Base-by-base conservation (phyloP, 306 rosid genomes). In the Corylus heterophylla region DNA sequence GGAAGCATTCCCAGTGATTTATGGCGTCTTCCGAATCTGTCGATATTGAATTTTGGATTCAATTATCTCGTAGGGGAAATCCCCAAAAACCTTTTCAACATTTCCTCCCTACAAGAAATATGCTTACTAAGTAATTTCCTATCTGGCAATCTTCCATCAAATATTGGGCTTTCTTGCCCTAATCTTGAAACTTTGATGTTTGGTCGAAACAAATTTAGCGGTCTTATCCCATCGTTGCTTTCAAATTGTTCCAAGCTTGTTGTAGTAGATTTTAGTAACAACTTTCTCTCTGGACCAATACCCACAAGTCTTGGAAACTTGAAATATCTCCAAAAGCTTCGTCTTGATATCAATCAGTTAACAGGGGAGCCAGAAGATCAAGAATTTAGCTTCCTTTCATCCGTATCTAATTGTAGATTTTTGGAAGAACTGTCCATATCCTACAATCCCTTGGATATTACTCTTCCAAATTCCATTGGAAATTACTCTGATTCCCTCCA, bases 41-140 rank as follows among this genome's bases (percentile, higher is more conserved):
- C 7, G 8, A 6, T 7, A 31, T 14, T 64, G 12, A 0, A 0
- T 14, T 3, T 64, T 3, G 2, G 2, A 6, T 4, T 0, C 2
- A 64, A 64, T 7, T 4, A 35, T 64, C 70, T 64, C 70, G 16
- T 5, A 0, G 13, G 22, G 44, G 4, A 5, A 64, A 64, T 64
- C 16, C 70, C 70, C 22, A 10, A 64, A 14, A 12, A 31, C 6
- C 16, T 14, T 13, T 64, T 64, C 47, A 64, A 64, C 44, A 16
- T 7, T 35, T 31, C 47, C 2, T 31, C 70, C 14, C 70, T 35
- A 14, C n/a, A 31, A 31, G 0, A 6, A 0, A 37, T 64, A 20
- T 0, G 2, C 12, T 13, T 64, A 5, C 4, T 4, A 13, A 0
- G 6, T 2, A 31, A 35, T 35, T 35, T n/a, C 12, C 7, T 64